Evolutionary conservation across 441 rosid species (phyloP).

Genomic region (Erysimum pusillum): DNA sequence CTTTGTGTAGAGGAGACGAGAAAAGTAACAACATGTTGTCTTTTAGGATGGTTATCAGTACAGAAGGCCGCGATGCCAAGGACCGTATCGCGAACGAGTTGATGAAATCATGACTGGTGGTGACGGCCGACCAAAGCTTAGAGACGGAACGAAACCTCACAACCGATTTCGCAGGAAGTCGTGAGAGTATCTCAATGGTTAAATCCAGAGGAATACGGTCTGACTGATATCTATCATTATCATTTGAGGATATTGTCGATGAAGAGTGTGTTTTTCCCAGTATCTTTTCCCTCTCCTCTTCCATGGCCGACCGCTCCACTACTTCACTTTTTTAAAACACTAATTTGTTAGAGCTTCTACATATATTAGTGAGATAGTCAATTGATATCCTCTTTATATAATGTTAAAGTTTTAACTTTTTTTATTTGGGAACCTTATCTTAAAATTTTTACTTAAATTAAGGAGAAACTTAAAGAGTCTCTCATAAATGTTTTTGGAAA

Average conservation of each 20-base stretch:
- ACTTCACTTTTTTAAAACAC: not conserved
- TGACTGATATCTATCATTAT: slow-evolving; percentile 12
- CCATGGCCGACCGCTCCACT: not conserved
- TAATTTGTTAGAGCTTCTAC: too few relatives aligned
- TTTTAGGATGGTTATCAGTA: not conserved
- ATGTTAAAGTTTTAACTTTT: too few relatives aligned
- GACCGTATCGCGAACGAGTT: not conserved
- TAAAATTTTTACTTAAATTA: too few relatives aligned
- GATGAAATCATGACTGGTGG: slow-evolving; percentile 26
- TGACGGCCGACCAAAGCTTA: slow-evolving; percentile 22
- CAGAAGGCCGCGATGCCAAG: not conserved
- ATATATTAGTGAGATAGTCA: too few relatives aligned
- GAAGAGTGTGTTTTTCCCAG: not conserved
- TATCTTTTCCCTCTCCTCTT: not conserved
- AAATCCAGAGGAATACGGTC: slow-evolving; percentile 22
- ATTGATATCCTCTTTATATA: too few relatives aligned
- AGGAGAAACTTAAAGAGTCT: too few relatives aligned
- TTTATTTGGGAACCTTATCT: too few relatives aligned
- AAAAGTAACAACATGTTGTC: not conserved
- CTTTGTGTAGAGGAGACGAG: not conserved
- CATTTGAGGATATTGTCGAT: not conserved
- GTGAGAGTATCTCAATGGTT: slow-evolving; percentile 9
- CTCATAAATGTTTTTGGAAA: too few relatives aligned
- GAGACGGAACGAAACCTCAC: slow-evolving; percentile 25
- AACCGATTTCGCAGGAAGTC: slow-evolving; percentile 16